Evolutionary conservation across 768 basidiomycete genomes (phyloP).

Genomic region (Boletales sp.): DNA sequence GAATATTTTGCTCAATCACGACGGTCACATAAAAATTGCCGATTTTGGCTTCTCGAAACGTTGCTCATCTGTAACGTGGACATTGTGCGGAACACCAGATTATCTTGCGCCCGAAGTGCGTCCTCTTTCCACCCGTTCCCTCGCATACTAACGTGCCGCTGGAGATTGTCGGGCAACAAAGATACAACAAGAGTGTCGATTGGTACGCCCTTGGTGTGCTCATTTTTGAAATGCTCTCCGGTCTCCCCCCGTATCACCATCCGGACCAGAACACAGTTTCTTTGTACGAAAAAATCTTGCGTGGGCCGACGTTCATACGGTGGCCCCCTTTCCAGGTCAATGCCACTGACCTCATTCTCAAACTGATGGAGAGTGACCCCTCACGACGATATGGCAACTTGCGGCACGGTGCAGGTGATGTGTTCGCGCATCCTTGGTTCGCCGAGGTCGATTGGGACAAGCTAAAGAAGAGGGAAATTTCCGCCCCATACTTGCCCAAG

Average conservation of each 20-base stretch:
- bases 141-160: constrained; percentile 3
- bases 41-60: constrained; percentile 96
- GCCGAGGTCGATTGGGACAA: constrained; percentile 89
- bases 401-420: constrained; percentile 83
- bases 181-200: constrained; percentile 96
- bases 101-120: constrained; percentile 93
- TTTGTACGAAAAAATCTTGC: constrained; percentile 89
- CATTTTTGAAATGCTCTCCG: constrained; percentile 97
- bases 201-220: constrained; percentile 99
- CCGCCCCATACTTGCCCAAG: constrained; percentile 91
- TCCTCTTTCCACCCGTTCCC: constrained; percentile 8
- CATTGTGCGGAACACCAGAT: constrained; percentile 92
- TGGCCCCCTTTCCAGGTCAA: constrained; percentile 77
- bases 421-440: constrained; percentile 94
- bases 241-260: constrained; percentile 93
- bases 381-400: constrained; percentile 89
- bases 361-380: constrained; percentile 87
- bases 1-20: constrained; percentile 88
- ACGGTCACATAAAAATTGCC: constrained; percentile 95
- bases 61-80: constrained; percentile 87
- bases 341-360: constrained; percentile 85
- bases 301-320: constrained; percentile 67
- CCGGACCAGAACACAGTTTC: constrained; percentile 78
- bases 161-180: constrained; percentile 72
- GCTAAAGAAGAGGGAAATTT: constrained; percentile 79